Percentiles rank a stretch among this genome's conserved stretches.
phyloP scores from a whole-genome alignment of 495 filamentous ascomycete genomes.

The Trichoderma gamsii region DNA sequence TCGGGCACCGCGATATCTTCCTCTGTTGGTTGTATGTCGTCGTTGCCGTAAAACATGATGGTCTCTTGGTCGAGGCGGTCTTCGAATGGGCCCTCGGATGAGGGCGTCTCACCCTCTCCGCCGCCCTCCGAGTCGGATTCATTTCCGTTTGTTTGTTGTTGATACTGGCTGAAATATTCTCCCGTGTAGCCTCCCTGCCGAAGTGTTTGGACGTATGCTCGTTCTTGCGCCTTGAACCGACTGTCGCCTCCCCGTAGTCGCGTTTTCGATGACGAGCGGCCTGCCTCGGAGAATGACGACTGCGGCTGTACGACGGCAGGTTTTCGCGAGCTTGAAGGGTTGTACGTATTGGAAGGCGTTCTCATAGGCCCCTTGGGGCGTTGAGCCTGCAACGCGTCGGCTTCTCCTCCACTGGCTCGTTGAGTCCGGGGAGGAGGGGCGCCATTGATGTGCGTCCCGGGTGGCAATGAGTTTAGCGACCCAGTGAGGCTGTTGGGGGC shows the following conservation, averaged over 20 bases:
- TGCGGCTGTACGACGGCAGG: constrained; percentile 32
- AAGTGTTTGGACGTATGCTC: constrained; percentile 43
- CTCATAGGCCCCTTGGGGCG: constrained; percentile 33
- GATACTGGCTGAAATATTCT: constrained; percentile 72
- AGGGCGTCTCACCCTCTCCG: constrained; percentile 52
- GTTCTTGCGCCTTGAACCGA: constrained; percentile 41
- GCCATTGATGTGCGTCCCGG: constrained; percentile 26
- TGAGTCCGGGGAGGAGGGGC: constrained; percentile 21
- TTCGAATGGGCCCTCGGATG: constrained; percentile 72
- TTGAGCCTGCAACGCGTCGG: constrained; percentile 25
- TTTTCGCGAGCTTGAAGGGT: constrained; percentile 26
- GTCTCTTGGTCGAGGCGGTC: constrained; percentile 89
- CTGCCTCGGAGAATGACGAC: constrained; percentile 45
- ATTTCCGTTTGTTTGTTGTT: constrained; percentile 52
- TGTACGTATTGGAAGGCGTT: constrained; percentile 47
- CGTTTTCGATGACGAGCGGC: constrained; percentile 73
- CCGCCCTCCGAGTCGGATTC: constrained; percentile 79
- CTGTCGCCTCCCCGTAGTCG: constrained; percentile 67
- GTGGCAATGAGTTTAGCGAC: constrained; percentile 39
- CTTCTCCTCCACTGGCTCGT: constrained; percentile 22
- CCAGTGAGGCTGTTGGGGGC: constrained; percentile 25
- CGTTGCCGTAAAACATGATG: constrained; percentile 75
- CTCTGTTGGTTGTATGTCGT: constrained; percentile 77
- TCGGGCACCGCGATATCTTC: constrained; percentile 84
- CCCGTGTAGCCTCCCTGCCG: constrained; percentile 53